Evolutionary conservation across 1,284 basidiomycete species (phyloP), one percentile per base, ranked within the genome.

Genomic region (Tilletia indica): DNA sequence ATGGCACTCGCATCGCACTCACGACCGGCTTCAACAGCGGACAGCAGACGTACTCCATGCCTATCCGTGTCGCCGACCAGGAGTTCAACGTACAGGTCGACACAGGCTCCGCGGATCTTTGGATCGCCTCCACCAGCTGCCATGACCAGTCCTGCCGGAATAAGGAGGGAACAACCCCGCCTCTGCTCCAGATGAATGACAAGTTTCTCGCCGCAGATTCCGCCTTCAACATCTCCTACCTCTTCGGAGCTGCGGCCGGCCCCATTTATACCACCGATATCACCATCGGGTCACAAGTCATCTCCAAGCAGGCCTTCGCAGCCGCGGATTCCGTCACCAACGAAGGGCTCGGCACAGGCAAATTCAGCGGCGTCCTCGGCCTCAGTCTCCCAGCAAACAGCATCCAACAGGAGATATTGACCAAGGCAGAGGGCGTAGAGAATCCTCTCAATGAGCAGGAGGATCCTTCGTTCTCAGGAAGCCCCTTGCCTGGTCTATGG

Each of bases 61-160:
- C 80, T 47, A 70, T 81, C 70, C 70, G 67, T 45, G 54, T 75
- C 49, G 76, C 72, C 42, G 73, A 74, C 48, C 77, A 81, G 71
- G 69, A 71, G 34, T 3, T 81, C 67, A 73, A 74, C 61, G 70
- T 77, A 4, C 80, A 81, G 71, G 71, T 80, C 69, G 80, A 81
- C 72, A 81, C 80, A 6, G 78, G 78, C 69, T 76, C 74, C 66
- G 71, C 73, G 25, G 80, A 81, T 63, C 71, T 80, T 42, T 81
- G 78, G 78, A 56, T 81, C 48, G 80, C 78, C 48, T 76, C 75
- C 34, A 75, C 75, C 56, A 72, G 72, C 49, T 81, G 80, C 74
- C 71, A 68, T 42, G 42, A 73, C 51, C 74, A 72, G 54, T 71
- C 75, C 16, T 81, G 80, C 70, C 61, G 42, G 12, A 70, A 71